Percentiles rank a stretch among this genome's conserved stretches.
phyloP scores from a whole-genome alignment of 768 basidiomycete genomes.

The Chalciporus sphaerocephalus region DNA sequence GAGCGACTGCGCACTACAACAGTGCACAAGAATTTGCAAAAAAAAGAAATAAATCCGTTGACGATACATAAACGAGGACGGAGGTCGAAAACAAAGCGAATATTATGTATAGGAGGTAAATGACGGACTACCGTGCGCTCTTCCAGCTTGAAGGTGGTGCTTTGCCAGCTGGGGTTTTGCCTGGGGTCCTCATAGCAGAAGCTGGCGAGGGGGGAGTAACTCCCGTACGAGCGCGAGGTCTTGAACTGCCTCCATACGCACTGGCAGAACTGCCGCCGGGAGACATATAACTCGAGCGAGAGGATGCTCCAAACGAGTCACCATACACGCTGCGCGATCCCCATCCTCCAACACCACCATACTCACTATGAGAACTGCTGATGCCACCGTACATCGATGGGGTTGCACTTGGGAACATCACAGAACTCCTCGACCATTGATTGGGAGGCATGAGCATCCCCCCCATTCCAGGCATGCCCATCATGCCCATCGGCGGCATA shows the following conservation, averaged over 20 bases:
- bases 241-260: slow-evolving; percentile 17
- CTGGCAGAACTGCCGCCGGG: slow-evolving; percentile 14
- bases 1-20: background rate
- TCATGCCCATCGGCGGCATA: slow-evolving; percentile 40
- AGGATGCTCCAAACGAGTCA: slow-evolving; percentile 49
- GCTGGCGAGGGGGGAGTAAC: slow-evolving; percentile 20
- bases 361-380: slow-evolving; percentile 57
- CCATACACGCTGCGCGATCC: slow-evolving; percentile 68
- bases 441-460: slow-evolving; percentile 37
- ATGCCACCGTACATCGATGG: slow-evolving; percentile 54
- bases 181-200: slow-evolving; percentile 9
- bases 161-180: slow-evolving; percentile 24
- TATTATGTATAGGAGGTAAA: background rate
- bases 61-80: background rate
- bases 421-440: slow-evolving; percentile 42
- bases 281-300: slow-evolving; percentile 11
- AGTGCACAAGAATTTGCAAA: background rate
- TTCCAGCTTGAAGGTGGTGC: slow-evolving; percentile 67
- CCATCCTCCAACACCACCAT: slow-evolving; percentile 51
- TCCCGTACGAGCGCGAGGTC: slow-evolving; percentile 35
- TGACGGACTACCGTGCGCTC: slow-evolving; percentile 18
- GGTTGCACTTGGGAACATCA: slow-evolving; percentile 48
- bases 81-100: background rate
- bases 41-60: background rate
- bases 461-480: slow-evolving; percentile 36